These are phyloP conservation scores for Botrytis fabae DNA, from an alignment of 2,329 filamentous ascomycete genomes.

Conservation along the genomic window DNA sequence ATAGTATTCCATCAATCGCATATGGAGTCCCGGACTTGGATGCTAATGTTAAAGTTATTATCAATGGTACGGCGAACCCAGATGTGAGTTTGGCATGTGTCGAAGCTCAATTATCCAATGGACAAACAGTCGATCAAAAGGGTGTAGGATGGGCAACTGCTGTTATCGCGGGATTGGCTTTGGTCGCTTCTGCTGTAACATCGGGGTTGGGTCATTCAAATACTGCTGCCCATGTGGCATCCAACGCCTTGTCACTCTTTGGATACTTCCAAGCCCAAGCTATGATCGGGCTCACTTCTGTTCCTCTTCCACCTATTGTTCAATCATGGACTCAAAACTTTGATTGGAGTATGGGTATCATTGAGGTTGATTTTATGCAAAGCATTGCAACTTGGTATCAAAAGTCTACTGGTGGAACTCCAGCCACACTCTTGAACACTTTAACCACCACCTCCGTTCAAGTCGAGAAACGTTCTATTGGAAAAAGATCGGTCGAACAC, in stretches of 20 bases:
- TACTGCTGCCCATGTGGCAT: constrained; percentile 89
- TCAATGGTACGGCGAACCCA: constrained; percentile 64
- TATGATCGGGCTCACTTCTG: constrained; percentile 80
- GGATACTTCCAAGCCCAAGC: constrained; percentile 94
- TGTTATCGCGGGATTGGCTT: constrained; percentile 78
- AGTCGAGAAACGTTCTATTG: constrained; percentile 59
- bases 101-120: constrained; percentile 84
- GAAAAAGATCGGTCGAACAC: constrained; percentile 51
- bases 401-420: constrained; percentile 83
- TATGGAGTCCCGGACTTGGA: constrained; percentile 91
- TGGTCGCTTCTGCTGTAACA: constrained; percentile 82
- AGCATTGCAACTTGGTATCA: constrained; percentile 93
- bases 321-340: constrained; percentile 96
- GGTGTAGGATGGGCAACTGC: constrained; percentile 90
- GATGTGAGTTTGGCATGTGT: constrained; percentile 76
- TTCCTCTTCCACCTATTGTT: constrained; percentile 83
- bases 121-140: constrained; percentile 85
- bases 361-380: constrained; percentile 84
- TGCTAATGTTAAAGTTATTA: constrained; percentile 76
- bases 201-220: constrained; percentile 91
- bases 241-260: constrained; percentile 91
- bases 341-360: constrained; percentile 97
- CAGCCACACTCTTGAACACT: constrained; percentile 74
- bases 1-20: constrained; percentile 75
- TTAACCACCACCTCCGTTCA: constrained; percentile 78